A percentile compares a stretch with the other conserved stretches of the same genome.
phyloP scores from a whole-genome alignment of 768 basidiomycete species.

The Lyophyllum atratum region DNA sequence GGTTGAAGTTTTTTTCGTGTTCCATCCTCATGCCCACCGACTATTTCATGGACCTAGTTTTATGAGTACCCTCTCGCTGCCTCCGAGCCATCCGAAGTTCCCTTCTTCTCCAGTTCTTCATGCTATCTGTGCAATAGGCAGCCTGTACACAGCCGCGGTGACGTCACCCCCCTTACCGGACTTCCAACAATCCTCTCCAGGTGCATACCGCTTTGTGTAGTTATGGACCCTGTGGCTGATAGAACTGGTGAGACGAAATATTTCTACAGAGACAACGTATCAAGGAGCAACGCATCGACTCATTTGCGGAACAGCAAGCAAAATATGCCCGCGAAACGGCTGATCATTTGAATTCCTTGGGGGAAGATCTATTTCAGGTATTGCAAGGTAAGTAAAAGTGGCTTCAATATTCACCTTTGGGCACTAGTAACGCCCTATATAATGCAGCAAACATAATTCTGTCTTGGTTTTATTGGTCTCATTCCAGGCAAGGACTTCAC shows the following conservation, averaged over 20 bases:
- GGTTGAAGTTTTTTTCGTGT: conserved; percentile 78
- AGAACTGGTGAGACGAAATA: conserved; percentile 46
- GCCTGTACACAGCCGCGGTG: conserved; percentile 72
- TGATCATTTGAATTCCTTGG: conserved; percentile 48
- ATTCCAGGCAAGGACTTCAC: conserved; percentile 54
- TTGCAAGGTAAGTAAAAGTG: conserved; percentile 53
- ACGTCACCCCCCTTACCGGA: conserved; percentile 55
- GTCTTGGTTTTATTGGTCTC: conserved; percentile 75
- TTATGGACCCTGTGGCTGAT: not conserved
- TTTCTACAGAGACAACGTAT: conserved; percentile 48
- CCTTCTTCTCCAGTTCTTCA: conserved; percentile 74
- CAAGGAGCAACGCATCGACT: conserved; percentile 50
- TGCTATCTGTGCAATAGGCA: conserved; percentile 83
- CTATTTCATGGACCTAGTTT: conserved; percentile 72
- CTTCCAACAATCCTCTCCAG: conserved; percentile 48
- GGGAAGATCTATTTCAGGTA: conserved; percentile 57
- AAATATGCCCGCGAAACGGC: conserved; percentile 52
- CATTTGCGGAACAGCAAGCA: conserved; percentile 69
- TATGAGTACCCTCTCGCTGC: conserved; percentile 60
- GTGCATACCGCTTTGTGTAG: conserved; percentile 25
- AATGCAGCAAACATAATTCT: conserved; percentile 59
- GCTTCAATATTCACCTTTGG: not conserved
- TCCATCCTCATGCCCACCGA: conserved; percentile 72
- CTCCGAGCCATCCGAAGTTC: conserved; percentile 72
- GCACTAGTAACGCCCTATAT: not conserved